Conservation (phyloP, 1,139 yeast species). For the Candida albicans region DNA sequence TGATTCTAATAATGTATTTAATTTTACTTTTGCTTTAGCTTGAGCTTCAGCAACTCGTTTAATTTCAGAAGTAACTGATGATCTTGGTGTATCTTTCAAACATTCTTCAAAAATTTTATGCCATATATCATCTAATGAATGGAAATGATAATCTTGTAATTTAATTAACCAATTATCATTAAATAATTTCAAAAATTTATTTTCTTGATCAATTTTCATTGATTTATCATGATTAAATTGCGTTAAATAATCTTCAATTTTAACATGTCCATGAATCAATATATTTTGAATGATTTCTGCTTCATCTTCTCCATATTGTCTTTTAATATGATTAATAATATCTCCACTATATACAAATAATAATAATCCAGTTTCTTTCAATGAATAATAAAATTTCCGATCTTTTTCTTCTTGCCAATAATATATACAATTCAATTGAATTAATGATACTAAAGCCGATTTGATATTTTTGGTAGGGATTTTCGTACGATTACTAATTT, state of each 20-base stretch:
- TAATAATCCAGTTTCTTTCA: slow-evolving; percentile 65
- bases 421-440: slow-evolving; percentile 64
- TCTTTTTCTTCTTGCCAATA: slow-evolving; percentile 53
- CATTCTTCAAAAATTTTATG: slow-evolving; percentile 51
- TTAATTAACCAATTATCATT: slow-evolving; percentile 56
- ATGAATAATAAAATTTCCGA: slow-evolving; percentile 51
- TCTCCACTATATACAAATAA: slow-evolving; percentile 75
- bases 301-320: slow-evolving; percentile 41
- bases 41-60: slow-evolving; percentile 68
- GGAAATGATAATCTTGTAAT: slow-evolving; percentile 40
- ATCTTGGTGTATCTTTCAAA: slow-evolving; percentile 50
- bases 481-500: slow-evolving; percentile 41
- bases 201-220: slow-evolving; percentile 25
- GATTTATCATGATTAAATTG: slow-evolving; percentile 29
- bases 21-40: slow-evolving; percentile 52
- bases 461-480: slow-evolving; percentile 49
- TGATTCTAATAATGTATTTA: slow-evolving; percentile 34
- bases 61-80: slow-evolving; percentile 54
- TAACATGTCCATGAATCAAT: slow-evolving; percentile 61
- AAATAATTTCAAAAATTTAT: slow-evolving; percentile 46
- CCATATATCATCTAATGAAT: slow-evolving; percentile 60
- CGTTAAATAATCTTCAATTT: slow-evolving; percentile 57
- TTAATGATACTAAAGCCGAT: slow-evolving; percentile 59
- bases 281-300: slow-evolving; percentile 78
- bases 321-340: slow-evolving; percentile 55